A percentile compares a stretch with the other conserved stretches of the same genome.
phyloP scores from a whole-genome alignment of 2,329 filamentous ascomycete species.

The Ceratocystis ficicola region DNA sequence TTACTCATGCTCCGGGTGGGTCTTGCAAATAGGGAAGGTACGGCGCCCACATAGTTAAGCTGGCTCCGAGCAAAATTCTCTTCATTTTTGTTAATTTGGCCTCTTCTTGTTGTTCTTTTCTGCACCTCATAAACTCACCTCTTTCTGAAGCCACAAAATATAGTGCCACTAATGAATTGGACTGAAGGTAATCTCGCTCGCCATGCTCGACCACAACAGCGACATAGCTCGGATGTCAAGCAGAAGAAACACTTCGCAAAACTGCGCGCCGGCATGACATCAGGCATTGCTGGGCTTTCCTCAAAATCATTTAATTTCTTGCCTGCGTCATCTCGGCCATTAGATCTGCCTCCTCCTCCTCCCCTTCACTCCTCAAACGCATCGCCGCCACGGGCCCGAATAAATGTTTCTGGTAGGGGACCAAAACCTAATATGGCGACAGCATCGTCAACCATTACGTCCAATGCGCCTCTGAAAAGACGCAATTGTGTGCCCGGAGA shows the following conservation, averaged over 20 bases:
- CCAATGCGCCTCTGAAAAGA: not conserved
- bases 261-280: not conserved
- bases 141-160: not conserved
- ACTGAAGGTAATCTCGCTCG: conserved; percentile 32
- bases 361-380: not conserved
- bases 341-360: not conserved
- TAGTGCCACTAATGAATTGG: conserved; percentile 32
- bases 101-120: not conserved
- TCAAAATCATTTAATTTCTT: conserved; percentile 16
- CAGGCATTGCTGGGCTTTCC: not conserved
- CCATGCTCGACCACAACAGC: conserved; percentile 29
- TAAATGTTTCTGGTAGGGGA: not conserved
- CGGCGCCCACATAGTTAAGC: not conserved
- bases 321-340: not conserved
- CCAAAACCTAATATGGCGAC: not conserved
- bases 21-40: not conserved
- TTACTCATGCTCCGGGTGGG: not conserved
- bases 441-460: not conserved
- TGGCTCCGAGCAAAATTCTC: not conserved
- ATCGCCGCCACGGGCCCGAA: not conserved
- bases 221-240: conserved; percentile 28
- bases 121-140: not conserved
- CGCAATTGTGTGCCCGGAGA: not conserved
- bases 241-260: conserved; percentile 33
- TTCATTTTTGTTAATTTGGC: not conserved